Evolutionary conservation across 345 rosid genomes (phyloP).

Genomic region (Ailanthus altissimus): DNA sequence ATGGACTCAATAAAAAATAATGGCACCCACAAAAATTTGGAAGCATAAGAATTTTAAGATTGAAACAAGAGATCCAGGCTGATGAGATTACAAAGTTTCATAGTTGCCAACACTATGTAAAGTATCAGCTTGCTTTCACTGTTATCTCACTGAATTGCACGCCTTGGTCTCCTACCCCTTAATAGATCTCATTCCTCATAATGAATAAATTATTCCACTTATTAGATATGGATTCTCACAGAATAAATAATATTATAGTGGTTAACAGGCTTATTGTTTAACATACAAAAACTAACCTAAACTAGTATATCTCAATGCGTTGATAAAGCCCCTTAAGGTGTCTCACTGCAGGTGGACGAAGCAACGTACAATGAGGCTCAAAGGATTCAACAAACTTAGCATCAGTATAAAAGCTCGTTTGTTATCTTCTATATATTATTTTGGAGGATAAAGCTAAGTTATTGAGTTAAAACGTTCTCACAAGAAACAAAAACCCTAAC

Average conservation of each 20-base stretch:
- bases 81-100: background rate
- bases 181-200: background rate
- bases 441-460: background rate
- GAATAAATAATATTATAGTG: background rate
- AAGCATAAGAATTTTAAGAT: conserved; percentile 1
- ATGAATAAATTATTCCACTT: background rate
- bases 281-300: background rate
- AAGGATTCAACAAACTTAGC: background rate
- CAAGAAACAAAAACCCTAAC: background rate
- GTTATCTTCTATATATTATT: background rate
- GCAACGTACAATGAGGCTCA: background rate
- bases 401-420: background rate
- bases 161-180: background rate
- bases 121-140: conserved; percentile 2
- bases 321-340: background rate
- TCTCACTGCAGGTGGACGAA: background rate
- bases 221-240: background rate
- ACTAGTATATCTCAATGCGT: background rate
- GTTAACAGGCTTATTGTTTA: background rate
- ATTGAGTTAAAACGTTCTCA: background rate
- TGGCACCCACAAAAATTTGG: conserved; percentile 7
- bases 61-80: background rate
- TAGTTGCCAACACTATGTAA: background rate
- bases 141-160: background rate
- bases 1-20: background rate